phyloP scores from a whole-genome alignment of 2,329 filamentous ascomycete species.

The Thielaviopsis ethacetica region DNA sequence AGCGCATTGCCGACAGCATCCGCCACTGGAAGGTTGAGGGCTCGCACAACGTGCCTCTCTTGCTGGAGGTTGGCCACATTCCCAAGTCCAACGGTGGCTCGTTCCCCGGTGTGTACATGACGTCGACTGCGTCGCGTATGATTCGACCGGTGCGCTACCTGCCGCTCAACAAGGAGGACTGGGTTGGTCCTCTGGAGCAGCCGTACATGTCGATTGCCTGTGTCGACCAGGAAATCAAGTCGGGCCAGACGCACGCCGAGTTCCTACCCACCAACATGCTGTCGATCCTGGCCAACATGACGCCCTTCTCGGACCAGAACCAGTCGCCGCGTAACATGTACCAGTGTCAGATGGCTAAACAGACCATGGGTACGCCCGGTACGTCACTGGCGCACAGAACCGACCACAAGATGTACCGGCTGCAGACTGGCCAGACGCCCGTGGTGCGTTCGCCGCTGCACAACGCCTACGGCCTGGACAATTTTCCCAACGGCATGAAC shows the following conservation, averaged over 20 bases:
- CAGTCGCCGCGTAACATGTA: slow-evolving; percentile 99
- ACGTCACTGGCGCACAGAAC: slow-evolving; percentile 73
- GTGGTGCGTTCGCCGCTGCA: slow-evolving; percentile 83
- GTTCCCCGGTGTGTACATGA: slow-evolving; percentile 91
- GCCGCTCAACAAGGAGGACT: slow-evolving; percentile 70
- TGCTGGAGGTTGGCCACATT: slow-evolving; percentile 84
- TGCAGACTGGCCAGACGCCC: slow-evolving; percentile 92
- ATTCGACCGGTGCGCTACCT: slow-evolving; percentile 84
- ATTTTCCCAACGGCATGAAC: slow-evolving; percentile 94
- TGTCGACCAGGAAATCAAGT: slow-evolving; percentile 69
- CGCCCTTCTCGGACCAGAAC: slow-evolving; percentile 96
- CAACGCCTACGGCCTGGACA: slow-evolving; percentile 92
- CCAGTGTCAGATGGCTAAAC: slow-evolving; percentile 98
- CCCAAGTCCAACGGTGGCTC: slow-evolving; percentile 81
- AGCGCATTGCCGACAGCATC: slow-evolving; percentile 68
- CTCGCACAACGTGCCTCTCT: slow-evolving; percentile 57
- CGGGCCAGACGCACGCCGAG: slow-evolving; percentile 90
- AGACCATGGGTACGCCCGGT: slow-evolving; percentile 94
- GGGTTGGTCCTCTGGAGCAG: slow-evolving; percentile 85
- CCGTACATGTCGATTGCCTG: slow-evolving; percentile 97
- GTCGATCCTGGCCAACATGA: slow-evolving; percentile 96
- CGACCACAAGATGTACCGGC: slow-evolving; percentile 90
- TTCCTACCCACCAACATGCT: slow-evolving; percentile 91
- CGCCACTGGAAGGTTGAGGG: slow-evolving; percentile 93
- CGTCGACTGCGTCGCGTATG: slow-evolving; percentile 73